Evolutionary conservation across 768 basidiomycete genomes (phyloP).

Genomic region (Pisolithus marmoratus): DNA sequence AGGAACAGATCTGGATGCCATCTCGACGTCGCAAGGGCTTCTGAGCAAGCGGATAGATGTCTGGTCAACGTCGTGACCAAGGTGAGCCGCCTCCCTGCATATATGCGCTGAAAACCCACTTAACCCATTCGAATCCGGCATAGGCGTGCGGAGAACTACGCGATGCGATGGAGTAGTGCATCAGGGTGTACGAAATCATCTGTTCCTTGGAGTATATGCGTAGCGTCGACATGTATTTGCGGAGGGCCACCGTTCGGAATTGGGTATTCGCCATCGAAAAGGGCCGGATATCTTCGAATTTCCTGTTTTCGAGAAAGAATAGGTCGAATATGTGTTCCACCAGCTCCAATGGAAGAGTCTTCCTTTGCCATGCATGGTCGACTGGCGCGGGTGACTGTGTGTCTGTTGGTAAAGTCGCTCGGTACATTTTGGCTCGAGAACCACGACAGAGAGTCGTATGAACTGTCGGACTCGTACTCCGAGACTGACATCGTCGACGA

Average conservation of each 20-base stretch:
- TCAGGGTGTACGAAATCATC: conserved; percentile 25
- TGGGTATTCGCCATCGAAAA: conserved; percentile 37
- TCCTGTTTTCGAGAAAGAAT: conserved; percentile 11
- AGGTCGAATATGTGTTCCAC: conserved; percentile 26
- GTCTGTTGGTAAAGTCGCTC: conserved; percentile 12
- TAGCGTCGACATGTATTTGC: conserved; percentile 25
- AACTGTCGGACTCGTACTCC: conserved; percentile 14
- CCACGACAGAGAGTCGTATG: conserved; percentile 5
- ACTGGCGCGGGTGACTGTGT: conserved; percentile 18
- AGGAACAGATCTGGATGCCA: conserved; percentile 28
- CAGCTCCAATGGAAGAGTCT: conserved; percentile 27
- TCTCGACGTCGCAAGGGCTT: conserved; percentile 13
- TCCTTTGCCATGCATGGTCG: conserved; percentile 8
- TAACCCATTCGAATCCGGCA: conserved; percentile 40
- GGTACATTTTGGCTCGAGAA: conserved; percentile 6
- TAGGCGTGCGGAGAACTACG: conserved; percentile 12
- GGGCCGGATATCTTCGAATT: conserved; percentile 32
- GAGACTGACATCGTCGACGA: conserved; percentile 12
- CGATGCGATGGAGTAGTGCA: conserved; percentile 26
- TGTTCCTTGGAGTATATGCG: conserved; percentile 15
- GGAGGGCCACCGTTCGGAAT: conserved; percentile 40
- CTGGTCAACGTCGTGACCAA: conserved; percentile 9
- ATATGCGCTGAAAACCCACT: conserved; percentile 32
- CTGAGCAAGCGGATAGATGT: conserved; percentile 13
- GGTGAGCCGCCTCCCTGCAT: conserved; percentile 2